Conservation (phyloP, 2,329 filamentous ascomycete genomes). For the Bretziella fagacearum region DNA sequence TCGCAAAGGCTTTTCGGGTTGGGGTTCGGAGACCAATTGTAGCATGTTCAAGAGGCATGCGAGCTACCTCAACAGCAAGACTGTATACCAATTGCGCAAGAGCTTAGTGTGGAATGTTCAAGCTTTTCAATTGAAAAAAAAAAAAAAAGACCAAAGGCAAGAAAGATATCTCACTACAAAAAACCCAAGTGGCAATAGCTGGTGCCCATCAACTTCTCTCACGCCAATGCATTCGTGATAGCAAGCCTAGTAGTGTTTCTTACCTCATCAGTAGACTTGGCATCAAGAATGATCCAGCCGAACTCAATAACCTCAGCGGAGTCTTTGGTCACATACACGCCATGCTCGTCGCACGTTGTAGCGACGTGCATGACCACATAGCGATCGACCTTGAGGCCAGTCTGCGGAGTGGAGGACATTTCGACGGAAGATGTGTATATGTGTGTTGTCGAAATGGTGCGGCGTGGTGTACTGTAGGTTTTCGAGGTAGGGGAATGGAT, state of each 20-base stretch:
- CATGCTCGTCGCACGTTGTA: constrained; percentile 97
- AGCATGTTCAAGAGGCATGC: no score
- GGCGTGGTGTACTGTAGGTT: no score
- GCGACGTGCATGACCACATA: constrained; percentile 98
- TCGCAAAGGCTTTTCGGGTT: no score
- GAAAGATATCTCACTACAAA: no score
- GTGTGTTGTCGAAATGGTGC: not conserved
- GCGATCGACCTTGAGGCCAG: constrained; percentile 65
- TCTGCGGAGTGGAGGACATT: constrained; percentile 27
- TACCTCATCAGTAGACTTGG: constrained; percentile 86
- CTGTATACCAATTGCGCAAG: no score
- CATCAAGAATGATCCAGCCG: constrained; percentile 90
- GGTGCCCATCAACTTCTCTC: not conserved
- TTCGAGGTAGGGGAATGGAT: no score
- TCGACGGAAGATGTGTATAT: not conserved
- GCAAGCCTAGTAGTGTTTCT: constrained; percentile 21
- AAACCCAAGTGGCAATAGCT: not conserved
- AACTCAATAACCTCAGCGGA: constrained; percentile 98
- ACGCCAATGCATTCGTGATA: not conserved
- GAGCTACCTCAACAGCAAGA: no score
- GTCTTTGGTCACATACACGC: constrained; percentile 98
- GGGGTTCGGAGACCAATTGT: no score
- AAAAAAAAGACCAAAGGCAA: no score
- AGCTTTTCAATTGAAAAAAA: no score
- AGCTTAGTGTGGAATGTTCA: no score